Base-by-base conservation (phyloP, 495 filamentous ascomycete species). In the Ramalina intermedia region DNA sequence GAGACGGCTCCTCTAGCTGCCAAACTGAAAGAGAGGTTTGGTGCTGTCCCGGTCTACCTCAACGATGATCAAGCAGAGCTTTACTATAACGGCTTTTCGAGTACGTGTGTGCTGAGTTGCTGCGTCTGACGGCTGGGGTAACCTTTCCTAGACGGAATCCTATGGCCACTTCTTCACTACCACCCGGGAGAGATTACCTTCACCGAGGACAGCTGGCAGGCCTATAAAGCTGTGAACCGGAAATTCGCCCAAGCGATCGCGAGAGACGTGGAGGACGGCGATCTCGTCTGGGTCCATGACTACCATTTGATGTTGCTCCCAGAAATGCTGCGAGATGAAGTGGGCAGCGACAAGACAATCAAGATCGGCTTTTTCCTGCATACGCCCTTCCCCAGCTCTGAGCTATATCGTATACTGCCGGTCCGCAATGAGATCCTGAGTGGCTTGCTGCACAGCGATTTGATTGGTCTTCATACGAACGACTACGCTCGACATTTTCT, bases 141-240 rank as follows among this genome's bases (percentile, higher is more conserved):
- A 12, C 29, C n/a, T 24, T 37, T 52, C 5, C 16, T 57, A 94
- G 88, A 96, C 62, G 85, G 84, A 1, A 94, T 94, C 55, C 76
- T 95, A 27, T 96, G 90, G 90, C 90, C 90, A 4, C 78, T 94
- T 12, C 87, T 96, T 60, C 90, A 95, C 69, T 96, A 95, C 64
- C 88, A 95, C 59, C 85, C 87, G 12, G 87, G 86, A 43, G 90
- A 96, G 68, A 87, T 94, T 46, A 83, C 76, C 35, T 95, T 94
- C 63, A 80, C 91, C 59, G 87, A 95, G 61, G 78, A 73, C 7
- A 77, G 84, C 4, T 95, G 90, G 89, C 68, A 78, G 18, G 87
- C 87, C 37, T 96, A 96, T 69, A 71, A 72, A 43, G 79, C 87
- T 51, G 89, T 89, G 17, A 96, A 95, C 57, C 75, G 78, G 40